Evolutionary conservation across 2,329 filamentous ascomycete genomes (phyloP).

Genomic region (Coniochaeta hoffmannii): DNA sequence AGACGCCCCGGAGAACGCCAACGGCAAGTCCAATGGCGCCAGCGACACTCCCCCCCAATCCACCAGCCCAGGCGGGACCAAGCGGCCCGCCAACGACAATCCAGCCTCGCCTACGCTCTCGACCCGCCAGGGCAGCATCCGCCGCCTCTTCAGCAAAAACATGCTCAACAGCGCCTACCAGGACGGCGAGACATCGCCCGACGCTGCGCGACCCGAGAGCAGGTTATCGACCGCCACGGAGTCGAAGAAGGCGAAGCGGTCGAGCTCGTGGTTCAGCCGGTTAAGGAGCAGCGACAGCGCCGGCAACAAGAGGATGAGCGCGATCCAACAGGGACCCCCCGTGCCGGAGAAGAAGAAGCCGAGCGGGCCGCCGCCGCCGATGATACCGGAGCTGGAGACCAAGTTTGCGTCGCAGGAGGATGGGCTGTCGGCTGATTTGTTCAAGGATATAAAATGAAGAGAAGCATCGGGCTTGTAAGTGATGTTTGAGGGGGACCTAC

Average conservation of each 20-base stretch:
- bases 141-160: constrained; percentile 48
- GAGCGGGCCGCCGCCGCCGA: constrained; percentile 47
- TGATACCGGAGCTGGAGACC: constrained; percentile 48
- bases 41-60: constrained; percentile 22
- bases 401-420: constrained; percentile 18
- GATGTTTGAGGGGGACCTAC: not conserved
- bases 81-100: constrained; percentile 41
- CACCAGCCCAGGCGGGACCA: constrained; percentile 30
- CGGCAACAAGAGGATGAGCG: constrained; percentile 29
- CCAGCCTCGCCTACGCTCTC: constrained; percentile 46
- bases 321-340: not conserved
- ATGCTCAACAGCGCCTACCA: constrained; percentile 46
- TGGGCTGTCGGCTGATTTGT: constrained; percentile 36
- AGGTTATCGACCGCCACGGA: constrained; percentile 37
- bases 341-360: constrained; percentile 28
- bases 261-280: constrained; percentile 53
- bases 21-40: constrained; percentile 28
- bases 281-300: constrained; percentile 32
- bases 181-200: constrained; percentile 37
- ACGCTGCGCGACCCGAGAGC: constrained; percentile 37
- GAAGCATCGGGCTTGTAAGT: not conserved
- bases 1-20: constrained; percentile 18
- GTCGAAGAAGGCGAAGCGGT: constrained; percentile 44
- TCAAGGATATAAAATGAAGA: constrained; percentile 50
- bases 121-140: constrained; percentile 46